Base-by-base conservation (phyloP, 192 early-diverging fungal genomes). In the Obelidium mucronatum region DNA sequence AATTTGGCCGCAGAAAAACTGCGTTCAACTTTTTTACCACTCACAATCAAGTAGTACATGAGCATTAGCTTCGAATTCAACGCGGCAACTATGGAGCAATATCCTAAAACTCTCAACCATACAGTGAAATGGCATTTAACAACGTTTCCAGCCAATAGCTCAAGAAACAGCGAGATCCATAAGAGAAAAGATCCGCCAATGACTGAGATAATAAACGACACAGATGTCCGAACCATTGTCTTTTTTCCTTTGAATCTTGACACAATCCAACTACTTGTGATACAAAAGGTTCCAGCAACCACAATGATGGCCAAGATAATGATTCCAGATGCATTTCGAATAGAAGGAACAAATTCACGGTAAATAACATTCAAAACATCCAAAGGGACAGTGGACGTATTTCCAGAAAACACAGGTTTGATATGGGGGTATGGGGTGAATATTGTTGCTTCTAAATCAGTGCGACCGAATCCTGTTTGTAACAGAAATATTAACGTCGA, bases 391-490 rank as follows among this genome's bases (percentile, higher is more conserved):
- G 17, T 34, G 6, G 66, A 51, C 5, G 42, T 31, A 51, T 36
- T 36, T 15, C 66, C 66, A 33, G 11, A 31, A 30, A 67, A 67
- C 17, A 31, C 31, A 15, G 48, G 42, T 33, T 42, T 15, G 13
- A 52, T 44, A 48, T 51, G 17, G 24, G 66, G n/a, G 31, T 67
- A 67, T 52, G 24, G 13, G n/a, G 66, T 52, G 36, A 67, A 67
- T 24, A n/a, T 8, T 11, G 40, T 52, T 11, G 42, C 66, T 1
- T 42, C 44, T 2, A 48, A 13, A 24, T 42, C 51, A n/a, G 66
- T 67, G 26, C 30, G 37, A 28, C 66, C 66, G 30, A 67, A 67
- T n/a, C 30, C 66, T 37, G n/a, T n/a, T n/a, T n/a, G n/a, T n/a
- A n/a, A n/a, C n/a, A n/a, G n/a, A n/a, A n/a, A 31, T 30, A 61